phyloP scores from a whole-genome alignment of 1,284 basidiomycete species.

The Exobasidium cylindrosporum region DNA sequence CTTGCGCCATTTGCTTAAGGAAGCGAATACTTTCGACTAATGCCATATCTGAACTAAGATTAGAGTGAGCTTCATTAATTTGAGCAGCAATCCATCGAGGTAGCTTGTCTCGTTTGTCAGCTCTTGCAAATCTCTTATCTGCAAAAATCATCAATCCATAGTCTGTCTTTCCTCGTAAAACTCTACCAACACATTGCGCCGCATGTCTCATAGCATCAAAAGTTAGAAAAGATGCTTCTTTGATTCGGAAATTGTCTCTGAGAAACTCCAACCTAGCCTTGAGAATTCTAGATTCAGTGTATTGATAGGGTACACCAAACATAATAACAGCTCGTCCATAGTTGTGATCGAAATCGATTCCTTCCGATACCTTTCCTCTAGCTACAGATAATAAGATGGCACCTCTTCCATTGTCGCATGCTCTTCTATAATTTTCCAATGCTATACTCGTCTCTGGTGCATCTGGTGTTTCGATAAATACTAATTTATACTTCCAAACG shows the following conservation, averaged over 20 bases:
- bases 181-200: constrained; percentile 97
- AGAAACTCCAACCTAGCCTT: constrained; percentile 96
- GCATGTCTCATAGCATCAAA: constrained; percentile 99
- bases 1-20: constrained; percentile 96
- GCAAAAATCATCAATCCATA: constrained; percentile 99
- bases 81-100: constrained; percentile 99
- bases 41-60: constrained; percentile 98
- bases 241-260: constrained; percentile 95
- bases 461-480: constrained; percentile 99
- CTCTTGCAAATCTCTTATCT: constrained; percentile 93
- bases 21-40: constrained; percentile 92
- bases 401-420: constrained; percentile 96
- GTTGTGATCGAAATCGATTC: constrained; percentile 96
- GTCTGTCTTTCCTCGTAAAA: constrained; percentile 95
- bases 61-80: constrained; percentile 87
- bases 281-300: constrained; percentile 95
- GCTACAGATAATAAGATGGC: constrained; percentile 96
- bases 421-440: constrained; percentile 92
- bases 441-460: constrained; percentile 98
- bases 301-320: constrained; percentile 99
- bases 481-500: constrained; percentile 99
- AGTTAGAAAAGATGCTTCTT: constrained; percentile 96
- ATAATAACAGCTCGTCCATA: constrained; percentile 99
- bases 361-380: constrained; percentile 97
- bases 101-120: constrained; percentile 93